These are phyloP conservation scores for Syzygium jambos DNA, from an alignment of 345 rosid species.

Conservation along the genomic window DNA sequence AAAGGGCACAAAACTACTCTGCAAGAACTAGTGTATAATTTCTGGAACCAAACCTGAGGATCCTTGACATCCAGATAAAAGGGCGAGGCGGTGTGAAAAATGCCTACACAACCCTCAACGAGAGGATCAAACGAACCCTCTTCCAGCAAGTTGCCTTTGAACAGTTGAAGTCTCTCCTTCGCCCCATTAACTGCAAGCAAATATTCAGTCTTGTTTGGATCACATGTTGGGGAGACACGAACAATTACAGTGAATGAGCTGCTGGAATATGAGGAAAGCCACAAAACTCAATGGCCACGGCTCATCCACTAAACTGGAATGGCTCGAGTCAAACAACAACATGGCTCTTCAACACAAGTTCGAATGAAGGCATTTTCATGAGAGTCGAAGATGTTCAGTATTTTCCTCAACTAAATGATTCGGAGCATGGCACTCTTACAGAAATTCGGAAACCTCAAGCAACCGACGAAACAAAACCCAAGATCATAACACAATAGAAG, in stretches of 20 bases:
- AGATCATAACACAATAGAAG: too few species aligned
- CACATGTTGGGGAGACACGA: slow-evolving; percentile 19
- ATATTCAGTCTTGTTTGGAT: slow-evolving; percentile 61
- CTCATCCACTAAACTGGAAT: not conserved
- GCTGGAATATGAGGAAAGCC: not conserved
- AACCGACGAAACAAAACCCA: too few species aligned
- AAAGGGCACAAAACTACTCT: not conserved
- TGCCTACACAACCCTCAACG: slow-evolving; percentile 64
- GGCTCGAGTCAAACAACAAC: not conserved
- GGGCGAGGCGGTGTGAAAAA: slow-evolving; percentile 87
- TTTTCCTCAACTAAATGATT: too few species aligned
- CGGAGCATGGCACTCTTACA: too few species aligned
- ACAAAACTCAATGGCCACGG: not conserved
- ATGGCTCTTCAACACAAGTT: too few species aligned
- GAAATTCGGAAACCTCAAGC: too few species aligned
- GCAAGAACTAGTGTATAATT: not conserved
- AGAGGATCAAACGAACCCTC: slow-evolving; percentile 67
- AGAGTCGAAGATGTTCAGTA: too few species aligned
- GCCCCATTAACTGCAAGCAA: slow-evolving; percentile 67
- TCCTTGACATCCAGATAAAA: slow-evolving; percentile 59
- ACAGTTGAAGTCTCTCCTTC: slow-evolving; percentile 48
- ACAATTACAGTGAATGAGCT: not conserved
- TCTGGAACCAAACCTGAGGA: slow-evolving; percentile 47
- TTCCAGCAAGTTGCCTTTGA: slow-evolving; percentile 63
- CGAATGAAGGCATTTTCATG: too few species aligned